Evolutionary conservation across 2,329 filamentous ascomycete species (phyloP), one percentile per base, ranked within the genome.

Genomic region (Madurella mycetomatis): DNA sequence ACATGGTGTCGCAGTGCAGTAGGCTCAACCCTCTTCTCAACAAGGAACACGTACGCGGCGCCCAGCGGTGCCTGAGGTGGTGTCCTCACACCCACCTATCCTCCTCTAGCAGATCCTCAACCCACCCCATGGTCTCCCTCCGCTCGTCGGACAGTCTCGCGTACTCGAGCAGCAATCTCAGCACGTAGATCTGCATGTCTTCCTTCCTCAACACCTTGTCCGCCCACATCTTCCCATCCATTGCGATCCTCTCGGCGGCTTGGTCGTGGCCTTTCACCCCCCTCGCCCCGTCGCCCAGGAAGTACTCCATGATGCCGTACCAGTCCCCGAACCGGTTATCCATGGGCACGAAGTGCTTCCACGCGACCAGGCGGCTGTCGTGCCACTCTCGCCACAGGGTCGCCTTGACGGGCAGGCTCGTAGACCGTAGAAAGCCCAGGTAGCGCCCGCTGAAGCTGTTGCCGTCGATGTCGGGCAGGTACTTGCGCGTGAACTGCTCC

Each of bases 331-430:
- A 91, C 1, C 84, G 80, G 64, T 82, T 87, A 66, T 91, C 86
- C 79, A 92, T 84, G 15, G 89, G 89, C 1, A 91, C 84, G 63
- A 89, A 92, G 69, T 94, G 89, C 64, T 83, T 83, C 88, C 89
- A 94, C 0, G 87, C 78, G 2, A 90, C 74, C 1, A 92, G 74
- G 2, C 88, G 78, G 43, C 79, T 80, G 66, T 92, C 88, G 65
- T 92, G 88, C 89, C 88, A 94, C 67, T 94, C 89, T 17, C 81
- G 78, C 71, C 85, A 94, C 18, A 92, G 74, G 0, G 88, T 90
- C 5, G 85, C 82, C 72, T 92, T 94, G 71, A 94, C 82, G 0
- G 86, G 86, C 9, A 92, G 69, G 15, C 81, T 85, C 2, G 82
- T 87, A 31, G 83, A 87, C 34, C 80, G 76, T 19, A 92, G 72